phyloP scores from a whole-genome alignment of 768 basidiomycete genomes.

The Tricholoma saponaceum region DNA sequence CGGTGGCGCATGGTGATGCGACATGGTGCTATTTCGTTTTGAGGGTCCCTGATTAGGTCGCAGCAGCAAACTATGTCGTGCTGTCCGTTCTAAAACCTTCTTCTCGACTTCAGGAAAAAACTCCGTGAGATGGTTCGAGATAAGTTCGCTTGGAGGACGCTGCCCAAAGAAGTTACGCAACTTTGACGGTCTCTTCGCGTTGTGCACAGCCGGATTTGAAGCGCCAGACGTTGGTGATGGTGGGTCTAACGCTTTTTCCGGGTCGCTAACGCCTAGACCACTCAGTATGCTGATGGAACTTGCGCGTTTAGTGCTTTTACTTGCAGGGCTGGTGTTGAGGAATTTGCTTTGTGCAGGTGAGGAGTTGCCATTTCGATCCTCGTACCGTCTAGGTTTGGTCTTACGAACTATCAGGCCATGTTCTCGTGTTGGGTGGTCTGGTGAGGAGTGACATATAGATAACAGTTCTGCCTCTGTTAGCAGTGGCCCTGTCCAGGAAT shows the following conservation, averaged over 20 bases:
- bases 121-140: constrained; percentile 89
- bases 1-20: constrained; percentile 41
- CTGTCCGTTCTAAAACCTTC: constrained; percentile 84
- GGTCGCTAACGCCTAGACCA: constrained; percentile 84
- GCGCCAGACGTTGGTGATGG: constrained; percentile 44
- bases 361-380: constrained; percentile 35
- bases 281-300: constrained; percentile 94
- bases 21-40: constrained; percentile 48
- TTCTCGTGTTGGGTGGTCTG: constrained; percentile 75
- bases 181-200: constrained; percentile 58
- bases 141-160: constrained; percentile 94
- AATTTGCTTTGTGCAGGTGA: constrained; percentile 26
- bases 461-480: constrained; percentile 80
- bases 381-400: constrained; percentile 37
- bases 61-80: constrained; percentile 85
- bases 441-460: constrained; percentile 76
- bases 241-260: constrained; percentile 62
- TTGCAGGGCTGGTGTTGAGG: constrained; percentile 19
- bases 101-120: constrained; percentile 95
- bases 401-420: constrained; percentile 73
- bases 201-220: constrained; percentile 31
- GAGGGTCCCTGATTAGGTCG: constrained; percentile 33
- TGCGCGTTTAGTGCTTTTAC: constrained; percentile 78
- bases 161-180: constrained; percentile 97
- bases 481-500: constrained; percentile 49